Percentiles rank a stretch among this genome's conserved stretches.
Evolutionary conservation across 2,329 filamentous ascomycete genomes (phyloP).

Genomic region (Daldinia eschscholtzii): DNA sequence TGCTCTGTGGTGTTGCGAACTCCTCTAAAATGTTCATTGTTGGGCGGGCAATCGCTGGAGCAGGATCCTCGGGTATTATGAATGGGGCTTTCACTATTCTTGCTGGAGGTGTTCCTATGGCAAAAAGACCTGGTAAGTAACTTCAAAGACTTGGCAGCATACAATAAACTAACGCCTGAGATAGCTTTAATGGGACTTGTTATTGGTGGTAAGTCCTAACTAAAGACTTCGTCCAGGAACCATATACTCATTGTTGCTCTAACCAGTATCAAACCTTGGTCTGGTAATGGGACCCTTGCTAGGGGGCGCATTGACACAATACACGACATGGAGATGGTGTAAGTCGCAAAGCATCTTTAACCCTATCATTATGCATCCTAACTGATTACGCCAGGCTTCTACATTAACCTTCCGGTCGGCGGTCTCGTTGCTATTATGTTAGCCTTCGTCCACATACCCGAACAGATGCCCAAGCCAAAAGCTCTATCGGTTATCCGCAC

Average conservation of each 20-base stretch:
- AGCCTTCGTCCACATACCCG: slow-evolving; percentile 53
- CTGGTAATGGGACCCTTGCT: slow-evolving; percentile 55
- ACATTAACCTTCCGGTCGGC: slow-evolving; percentile 61
- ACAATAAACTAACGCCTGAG: background rate
- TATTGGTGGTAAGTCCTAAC: background rate
- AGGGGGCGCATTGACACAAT: slow-evolving; percentile 59
- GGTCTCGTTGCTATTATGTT: slow-evolving; percentile 48
- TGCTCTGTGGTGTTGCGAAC: slow-evolving; percentile 62
- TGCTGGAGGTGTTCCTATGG: slow-evolving; percentile 8
- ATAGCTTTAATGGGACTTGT: slow-evolving; percentile 5
- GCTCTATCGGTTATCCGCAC: background rate
- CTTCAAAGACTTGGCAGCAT: background rate
- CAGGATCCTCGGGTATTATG: slow-evolving; percentile 62
- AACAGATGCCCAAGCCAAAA: slow-evolving; percentile 50
- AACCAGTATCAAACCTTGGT: slow-evolving; percentile 10
- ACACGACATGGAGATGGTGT: slow-evolving; percentile 61
- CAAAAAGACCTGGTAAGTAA: slow-evolving; percentile 8
- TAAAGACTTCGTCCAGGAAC: background rate
- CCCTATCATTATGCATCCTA: background rate
- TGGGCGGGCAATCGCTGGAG: slow-evolving; percentile 65
- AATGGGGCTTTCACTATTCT: slow-evolving; percentile 53
- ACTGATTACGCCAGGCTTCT: slow-evolving; percentile 54
- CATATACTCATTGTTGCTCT: background rate
- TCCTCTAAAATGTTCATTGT: slow-evolving; percentile 64
- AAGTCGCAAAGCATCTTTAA: slow-evolving; percentile 28